Percentiles rank a stretch among this genome's conserved stretches.
Conservation (phyloP, 2,329 filamentous ascomycete genomes). For the Coniochaeta hoffmannii region DNA sequence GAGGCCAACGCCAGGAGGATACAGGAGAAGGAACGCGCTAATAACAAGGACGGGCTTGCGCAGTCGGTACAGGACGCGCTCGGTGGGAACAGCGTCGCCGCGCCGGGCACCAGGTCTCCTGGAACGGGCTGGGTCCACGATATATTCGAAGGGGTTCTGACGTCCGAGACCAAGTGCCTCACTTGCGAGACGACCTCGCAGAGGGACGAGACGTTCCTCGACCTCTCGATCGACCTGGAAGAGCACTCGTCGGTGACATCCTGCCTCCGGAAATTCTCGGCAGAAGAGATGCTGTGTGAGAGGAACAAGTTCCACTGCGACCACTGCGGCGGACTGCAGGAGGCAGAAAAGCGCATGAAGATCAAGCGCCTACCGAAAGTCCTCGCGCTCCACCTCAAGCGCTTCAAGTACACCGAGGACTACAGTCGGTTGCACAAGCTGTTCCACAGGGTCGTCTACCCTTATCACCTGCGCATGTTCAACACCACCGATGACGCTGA, state of each 20-base stretch:
- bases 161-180: conserved; percentile 91
- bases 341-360: conserved; percentile 99
- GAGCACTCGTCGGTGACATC: conserved; percentile 95
- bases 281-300: conserved; percentile 97
- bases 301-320: conserved; percentile 99
- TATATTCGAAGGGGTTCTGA: conserved; percentile 89
- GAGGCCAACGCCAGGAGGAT: conserved; percentile 73
- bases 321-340: conserved; percentile 90
- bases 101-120: conserved; percentile 43
- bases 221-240: conserved; percentile 91
- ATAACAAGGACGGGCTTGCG: conserved; percentile 34
- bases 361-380: conserved; percentile 92
- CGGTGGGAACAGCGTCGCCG: conserved; percentile 22
- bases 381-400: conserved; percentile 84
- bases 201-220: conserved; percentile 89
- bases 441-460: conserved; percentile 94
- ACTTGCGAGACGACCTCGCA: conserved; percentile 95
- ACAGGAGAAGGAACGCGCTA: conserved; percentile 33
- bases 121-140: conserved; percentile 90
- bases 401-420: conserved; percentile 98
- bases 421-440: conserved; percentile 89
- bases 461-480: conserved; percentile 92
- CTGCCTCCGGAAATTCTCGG: conserved; percentile 90
- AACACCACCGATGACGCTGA: conserved; percentile 95
- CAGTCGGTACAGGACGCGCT: conserved; percentile 42